These are phyloP conservation scores for Aspergillus phoenicis DNA, from an alignment of 2,329 filamentous ascomycete genomes.

Conservation along the genomic window DNA sequence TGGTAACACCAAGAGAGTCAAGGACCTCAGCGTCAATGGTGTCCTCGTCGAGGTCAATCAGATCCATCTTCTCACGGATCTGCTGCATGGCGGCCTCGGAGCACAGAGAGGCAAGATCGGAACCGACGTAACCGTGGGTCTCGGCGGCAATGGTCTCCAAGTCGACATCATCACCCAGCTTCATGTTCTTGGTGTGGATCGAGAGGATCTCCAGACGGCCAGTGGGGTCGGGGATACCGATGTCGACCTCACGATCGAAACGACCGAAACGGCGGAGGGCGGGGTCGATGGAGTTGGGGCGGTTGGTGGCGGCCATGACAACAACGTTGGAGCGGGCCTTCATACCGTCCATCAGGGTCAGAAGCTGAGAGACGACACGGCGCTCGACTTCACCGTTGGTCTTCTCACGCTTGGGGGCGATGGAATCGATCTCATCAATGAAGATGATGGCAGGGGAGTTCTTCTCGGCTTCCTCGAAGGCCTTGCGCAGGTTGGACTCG, in stretches of 20 bases:
- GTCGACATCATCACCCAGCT: constrained; percentile 94
- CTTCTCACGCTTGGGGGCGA: constrained; percentile 99
- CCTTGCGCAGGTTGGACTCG: constrained; percentile 95
- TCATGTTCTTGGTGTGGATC: constrained; percentile 99
- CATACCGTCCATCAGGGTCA: constrained; percentile 99
- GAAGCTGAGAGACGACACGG: constrained; percentile 94
- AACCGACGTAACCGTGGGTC: constrained; percentile 98
- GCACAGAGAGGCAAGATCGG: constrained; percentile 95
- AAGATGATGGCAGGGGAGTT: constrained; percentile 99
- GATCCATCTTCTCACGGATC: constrained; percentile 99
- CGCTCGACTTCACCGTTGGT: constrained; percentile 98
- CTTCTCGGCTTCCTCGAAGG: constrained; percentile 99
- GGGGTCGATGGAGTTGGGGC: constrained; percentile 97
- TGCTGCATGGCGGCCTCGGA: constrained; percentile 99
- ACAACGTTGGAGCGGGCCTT: constrained; percentile 98
- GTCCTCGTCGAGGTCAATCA: constrained; percentile 98
- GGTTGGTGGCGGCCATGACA: constrained; percentile 98
- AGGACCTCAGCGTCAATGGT: constrained; percentile 98
- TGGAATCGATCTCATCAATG: constrained; percentile 99
- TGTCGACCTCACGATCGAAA: constrained; percentile 98
- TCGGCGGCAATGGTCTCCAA: constrained; percentile 95
- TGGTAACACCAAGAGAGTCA: constrained; percentile 96
- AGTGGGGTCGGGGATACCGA: constrained; percentile 95
- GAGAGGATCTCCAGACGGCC: constrained; percentile 98
- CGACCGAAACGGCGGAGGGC: constrained; percentile 96